Percentiles rank a stretch among this genome's conserved stretches.
phyloP scores from a whole-genome alignment of 176 grass and related monocot species.

The Triticum turgidum region DNA sequence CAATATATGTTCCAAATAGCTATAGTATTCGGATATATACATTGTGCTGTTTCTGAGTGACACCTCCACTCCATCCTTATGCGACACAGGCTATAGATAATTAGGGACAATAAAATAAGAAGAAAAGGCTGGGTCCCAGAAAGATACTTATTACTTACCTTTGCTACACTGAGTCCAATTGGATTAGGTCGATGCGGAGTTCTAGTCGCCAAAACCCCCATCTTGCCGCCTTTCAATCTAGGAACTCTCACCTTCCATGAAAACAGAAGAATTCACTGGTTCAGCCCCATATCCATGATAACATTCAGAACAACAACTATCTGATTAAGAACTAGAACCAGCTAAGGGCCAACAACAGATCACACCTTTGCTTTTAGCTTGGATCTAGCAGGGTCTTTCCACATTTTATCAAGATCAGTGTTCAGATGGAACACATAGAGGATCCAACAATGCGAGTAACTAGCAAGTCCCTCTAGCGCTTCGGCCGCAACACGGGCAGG shows the following conservation, averaged over 20 bases:
- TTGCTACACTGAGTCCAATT: conserved; percentile 91
- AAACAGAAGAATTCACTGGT: conserved; percentile 13
- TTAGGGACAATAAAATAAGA: neutral
- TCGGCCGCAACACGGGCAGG: conserved; percentile 52
- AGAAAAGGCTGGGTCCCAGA: neutral
- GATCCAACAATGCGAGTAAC: conserved; percentile 92
- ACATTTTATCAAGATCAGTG: conserved; percentile 88
- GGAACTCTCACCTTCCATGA: conserved; percentile 84
- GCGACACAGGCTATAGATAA: neutral
- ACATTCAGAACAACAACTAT: neutral
- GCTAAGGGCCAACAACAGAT: neutral
- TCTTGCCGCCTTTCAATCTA: conserved; percentile 84
- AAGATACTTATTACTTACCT: conserved; percentile 43
- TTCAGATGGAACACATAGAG: conserved; percentile 95
- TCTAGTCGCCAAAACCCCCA: conserved; percentile 85
- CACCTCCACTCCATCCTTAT: conserved; percentile 4
- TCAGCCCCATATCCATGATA: neutral
- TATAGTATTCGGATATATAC: neutral
- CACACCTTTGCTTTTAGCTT: conserved; percentile 90
- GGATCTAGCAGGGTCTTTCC: conserved; percentile 84
- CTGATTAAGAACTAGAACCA: neutral
- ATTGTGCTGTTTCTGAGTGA: neutral
- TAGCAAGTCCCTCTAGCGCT: conserved; percentile 73
- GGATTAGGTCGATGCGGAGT: conserved; percentile 92
- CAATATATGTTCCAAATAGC: neutral